Conservation (phyloP, 2,329 filamentous ascomycete species). For the Stagonosporopsis rhizophila region DNA sequence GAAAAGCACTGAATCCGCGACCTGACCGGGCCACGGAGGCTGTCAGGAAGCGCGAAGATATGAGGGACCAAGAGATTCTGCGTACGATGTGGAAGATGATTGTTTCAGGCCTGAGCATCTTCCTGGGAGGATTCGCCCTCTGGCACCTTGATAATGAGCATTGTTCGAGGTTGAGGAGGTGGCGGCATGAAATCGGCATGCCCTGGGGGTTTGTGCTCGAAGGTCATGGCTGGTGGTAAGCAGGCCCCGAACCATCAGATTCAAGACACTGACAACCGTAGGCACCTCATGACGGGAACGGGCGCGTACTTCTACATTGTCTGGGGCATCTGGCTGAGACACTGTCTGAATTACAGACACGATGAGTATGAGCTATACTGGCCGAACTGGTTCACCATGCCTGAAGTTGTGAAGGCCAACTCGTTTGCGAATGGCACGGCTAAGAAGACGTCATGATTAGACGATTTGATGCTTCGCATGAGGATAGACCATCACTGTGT, state of each 20-base stretch:
- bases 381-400: constrained; percentile 66
- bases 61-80: constrained; percentile 64
- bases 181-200: constrained; percentile 72
- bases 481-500: background rate
- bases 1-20: constrained; percentile 42
- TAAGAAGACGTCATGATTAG: constrained; percentile 41
- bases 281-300: constrained; percentile 81
- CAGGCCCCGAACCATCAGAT: constrained; percentile 6
- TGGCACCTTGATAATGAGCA: constrained; percentile 84
- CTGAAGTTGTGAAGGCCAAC: constrained; percentile 56
- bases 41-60: constrained; percentile 58
- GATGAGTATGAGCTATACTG: constrained; percentile 75
- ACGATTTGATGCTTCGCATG: too few relatives aligned
- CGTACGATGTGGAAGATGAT: constrained; percentile 81
- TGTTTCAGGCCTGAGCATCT: constrained; percentile 70
- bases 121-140: constrained; percentile 75
- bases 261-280: constrained; percentile 32
- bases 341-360: constrained; percentile 75
- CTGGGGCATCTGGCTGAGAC: constrained; percentile 83
- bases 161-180: constrained; percentile 69
- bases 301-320: constrained; percentile 85
- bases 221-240: constrained; percentile 75
- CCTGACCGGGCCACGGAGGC: constrained; percentile 37
- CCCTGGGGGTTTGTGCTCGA: constrained; percentile 82
- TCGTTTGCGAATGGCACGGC: constrained; percentile 23